Percentiles rank a stretch among this genome's conserved stretches.
phyloP scores from a whole-genome alignment of 2,329 filamentous ascomycete species.

The Claviceps sp. region DNA sequence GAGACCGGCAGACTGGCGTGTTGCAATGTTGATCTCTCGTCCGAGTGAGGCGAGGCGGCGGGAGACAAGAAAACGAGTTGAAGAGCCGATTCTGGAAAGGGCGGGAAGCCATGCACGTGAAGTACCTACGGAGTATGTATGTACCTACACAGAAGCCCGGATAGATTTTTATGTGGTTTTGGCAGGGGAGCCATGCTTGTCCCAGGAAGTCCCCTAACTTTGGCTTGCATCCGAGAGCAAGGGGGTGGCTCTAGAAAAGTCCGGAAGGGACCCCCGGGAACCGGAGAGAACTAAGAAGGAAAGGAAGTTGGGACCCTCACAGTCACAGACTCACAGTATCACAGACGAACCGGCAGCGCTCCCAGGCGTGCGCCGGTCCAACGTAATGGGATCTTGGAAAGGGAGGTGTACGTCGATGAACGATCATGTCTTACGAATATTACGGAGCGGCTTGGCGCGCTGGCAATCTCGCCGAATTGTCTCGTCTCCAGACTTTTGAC shows the following conservation, averaged over 20 bases:
- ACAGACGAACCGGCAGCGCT: background rate
- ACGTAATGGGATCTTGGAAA: conserved; percentile 2
- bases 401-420: background rate
- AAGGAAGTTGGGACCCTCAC: background rate
- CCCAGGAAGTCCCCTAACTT: background rate
- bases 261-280: too few relatives aligned
- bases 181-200: conserved; percentile 4
- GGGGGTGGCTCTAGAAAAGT: background rate
- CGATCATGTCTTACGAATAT: background rate
- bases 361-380: background rate
- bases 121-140: background rate
- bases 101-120: conserved; percentile 5
- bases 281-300: background rate
- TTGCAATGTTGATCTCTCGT: background rate
- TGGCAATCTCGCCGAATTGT: conserved; percentile 1
- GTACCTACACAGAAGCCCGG: background rate
- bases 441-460: background rate
- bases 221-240: background rate
- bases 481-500: background rate
- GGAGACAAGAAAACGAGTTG: background rate
- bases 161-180: conserved; percentile 1
- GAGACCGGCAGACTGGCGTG: background rate
- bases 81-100: conserved; percentile 4
- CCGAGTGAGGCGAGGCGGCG: background rate
- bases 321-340: background rate